These are phyloP conservation scores for Cubamyces lactineus DNA, from an alignment of 768 basidiomycete genomes.

Conservation along the genomic window DNA sequence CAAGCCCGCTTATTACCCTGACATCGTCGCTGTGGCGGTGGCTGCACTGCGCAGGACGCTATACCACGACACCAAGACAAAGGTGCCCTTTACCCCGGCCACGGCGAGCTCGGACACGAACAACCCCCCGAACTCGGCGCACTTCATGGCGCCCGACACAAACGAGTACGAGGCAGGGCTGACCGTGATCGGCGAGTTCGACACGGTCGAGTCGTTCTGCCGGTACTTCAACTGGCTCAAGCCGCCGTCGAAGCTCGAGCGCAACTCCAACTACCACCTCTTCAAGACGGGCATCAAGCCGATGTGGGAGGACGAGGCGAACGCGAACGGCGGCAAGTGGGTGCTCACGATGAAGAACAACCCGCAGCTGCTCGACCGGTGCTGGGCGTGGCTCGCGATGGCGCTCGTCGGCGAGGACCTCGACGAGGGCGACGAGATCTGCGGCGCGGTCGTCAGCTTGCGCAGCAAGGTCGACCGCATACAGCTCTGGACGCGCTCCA, in stretches of 20 bases:
- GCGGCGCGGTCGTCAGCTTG: conserved; percentile 85
- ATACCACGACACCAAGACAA: conserved; percentile 86
- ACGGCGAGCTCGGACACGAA: conserved; percentile 26
- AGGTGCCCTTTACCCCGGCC: conserved; percentile 60
- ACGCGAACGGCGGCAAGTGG: conserved; percentile 94
- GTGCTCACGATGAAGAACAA: conserved; percentile 91
- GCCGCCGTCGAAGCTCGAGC: conserved; percentile 84
- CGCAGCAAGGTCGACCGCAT: conserved; percentile 88
- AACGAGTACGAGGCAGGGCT: conserved; percentile 84
- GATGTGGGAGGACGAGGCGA: conserved; percentile 97
- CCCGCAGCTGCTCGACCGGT: conserved; percentile 76
- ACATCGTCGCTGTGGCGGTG: conserved; percentile 1
- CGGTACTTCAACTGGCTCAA: conserved; percentile 95
- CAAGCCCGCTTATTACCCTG: background rate
- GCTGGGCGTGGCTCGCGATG: conserved; percentile 91
- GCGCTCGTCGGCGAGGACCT: conserved; percentile 81
- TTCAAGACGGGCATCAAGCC: conserved; percentile 95
- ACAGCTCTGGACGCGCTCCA: conserved; percentile 87
- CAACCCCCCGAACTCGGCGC: conserved; percentile 28
- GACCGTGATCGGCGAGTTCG: conserved; percentile 85
- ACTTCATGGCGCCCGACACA: conserved; percentile 56
- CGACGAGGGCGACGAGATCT: conserved; percentile 76
- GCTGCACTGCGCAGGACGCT: conserved; percentile 64
- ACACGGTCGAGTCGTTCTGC: conserved; percentile 89
- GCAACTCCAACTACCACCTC: conserved; percentile 92